Evolutionary conservation across 495 filamentous ascomycete genomes (phyloP), one percentile per base, ranked within the genome.

Genomic region (Daldinia childiae): DNA sequence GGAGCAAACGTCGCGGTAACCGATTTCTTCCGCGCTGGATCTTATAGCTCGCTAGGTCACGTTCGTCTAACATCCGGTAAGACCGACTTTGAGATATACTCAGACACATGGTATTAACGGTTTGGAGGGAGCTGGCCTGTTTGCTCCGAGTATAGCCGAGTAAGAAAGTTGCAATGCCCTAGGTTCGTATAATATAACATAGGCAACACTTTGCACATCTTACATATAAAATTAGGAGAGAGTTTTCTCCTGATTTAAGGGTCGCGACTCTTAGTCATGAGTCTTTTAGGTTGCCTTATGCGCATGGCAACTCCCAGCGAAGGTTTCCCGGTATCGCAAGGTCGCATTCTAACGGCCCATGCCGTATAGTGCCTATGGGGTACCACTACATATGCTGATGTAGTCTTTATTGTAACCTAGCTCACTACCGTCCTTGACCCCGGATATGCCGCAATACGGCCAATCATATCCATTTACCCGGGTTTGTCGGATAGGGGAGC

Each of bases 41-140:
- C 43, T 4, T 24, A 1, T 21, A 45, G 7, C 17, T n/a, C 41
- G 41, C 17, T 19, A 3, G n/a, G 41, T 29, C 29, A 52, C 50
- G 24, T 12, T 4, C 50, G 50, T 29, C 24, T 30, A 29, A 14
- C 12, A 30, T 27, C 61, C 54, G 39, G 52, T 39, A 50, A 43
- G 41, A 30, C 60, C 66, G 41, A 34, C 6, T 38, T 32, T 54
- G 48, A 57, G 19, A 50, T 36, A 57, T 19, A 17, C 38, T 12
- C 64, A 34, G 58, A 27, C 36, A 56, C 36, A 19, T 45, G 6
- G 57, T 34, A 32, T 38, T 7, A 58, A 27, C 21, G 62, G 39
- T 19, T 58, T 29, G 54, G 41, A 12, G 1, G 11, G 34, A 34
- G 36, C 39, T 30, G 17, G 14, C 7, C 4, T 1, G 14, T 34